Base-by-base conservation (phyloP, 2,329 filamentous ascomycete genomes). In the Monosporascus sp. region DNA sequence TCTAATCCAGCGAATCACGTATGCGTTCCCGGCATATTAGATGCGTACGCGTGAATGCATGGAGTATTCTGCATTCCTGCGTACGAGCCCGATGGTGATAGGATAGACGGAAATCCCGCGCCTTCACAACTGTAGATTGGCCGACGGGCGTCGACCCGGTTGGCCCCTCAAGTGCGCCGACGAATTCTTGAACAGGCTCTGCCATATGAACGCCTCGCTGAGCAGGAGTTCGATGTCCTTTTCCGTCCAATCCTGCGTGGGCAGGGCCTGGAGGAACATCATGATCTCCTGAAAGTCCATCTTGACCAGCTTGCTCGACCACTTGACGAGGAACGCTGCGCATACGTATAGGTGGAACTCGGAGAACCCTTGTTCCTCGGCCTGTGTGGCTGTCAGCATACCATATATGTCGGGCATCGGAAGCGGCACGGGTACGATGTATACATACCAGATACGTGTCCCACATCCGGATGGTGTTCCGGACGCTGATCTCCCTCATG, bases 241-340 rank as follows among this genome's bases (percentile, higher is more conserved):
- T 68, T 97, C 94, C 1, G 90, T 97, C 94, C 94, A 99, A 51
- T 87, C 82, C 62, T 88, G 87, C 6, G 95, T 99, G 3, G 95
- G 94, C 53, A 99, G 75, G 45, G 90, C 89, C 73, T 99, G 94
- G 51, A 99, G 75, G 68, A 99, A 99, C 93, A 99, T 99, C 92
- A 99, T 97, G 55, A 96, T 87, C 70, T 97, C 93, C 75, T 97
- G 81, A 60, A 97, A 97, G 69, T 99, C 94, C 93, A 97, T 97
- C 70, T 91, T 94, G 56, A 93, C 81, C 46, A 99, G 80, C 68
- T 95, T 90, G 61, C 94, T 88, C 6, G 93, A 96, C 95, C 95
- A 99, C 71, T 99, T 99, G 50, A 97, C 94, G 25, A 99, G 78
- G 68, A 99, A 97, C 5, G 94, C 94, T 24, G 94, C 94, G 70